These are phyloP conservation scores for Graphilbum sp. DNA, from an alignment of 2,329 filamentous ascomycete genomes.

Conservation along the genomic window DNA sequence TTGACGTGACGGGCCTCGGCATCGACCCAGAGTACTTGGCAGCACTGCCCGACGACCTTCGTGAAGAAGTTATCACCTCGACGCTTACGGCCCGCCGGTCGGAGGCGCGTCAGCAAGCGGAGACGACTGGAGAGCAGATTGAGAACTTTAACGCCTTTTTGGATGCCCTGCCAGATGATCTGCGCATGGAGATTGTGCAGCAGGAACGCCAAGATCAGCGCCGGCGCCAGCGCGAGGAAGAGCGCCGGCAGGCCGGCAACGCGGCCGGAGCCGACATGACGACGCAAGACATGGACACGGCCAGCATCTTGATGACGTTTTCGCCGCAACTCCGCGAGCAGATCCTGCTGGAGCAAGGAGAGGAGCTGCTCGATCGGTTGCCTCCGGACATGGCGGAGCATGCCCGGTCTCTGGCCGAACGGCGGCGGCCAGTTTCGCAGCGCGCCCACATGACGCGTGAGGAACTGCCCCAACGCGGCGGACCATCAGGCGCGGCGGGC, in stretches of 20 bases:
- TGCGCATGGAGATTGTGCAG: conserved; percentile 78
- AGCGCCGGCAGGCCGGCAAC: conserved; percentile 11
- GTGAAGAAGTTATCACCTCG: conserved; percentile 89
- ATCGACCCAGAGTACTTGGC: conserved; percentile 92
- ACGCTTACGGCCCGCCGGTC: conserved; percentile 72
- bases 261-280: conserved; percentile 31
- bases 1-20: conserved; percentile 86
- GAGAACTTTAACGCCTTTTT: conserved; percentile 90
- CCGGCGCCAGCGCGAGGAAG: conserved; percentile 70
- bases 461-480: conserved; percentile 5
- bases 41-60: conserved; percentile 90
- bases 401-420: conserved; percentile 51
- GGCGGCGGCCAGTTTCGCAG: conserved; percentile 14
- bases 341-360: conserved; percentile 81
- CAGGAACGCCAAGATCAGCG: conserved; percentile 82
- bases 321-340: conserved; percentile 71
- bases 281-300: conserved; percentile 66
- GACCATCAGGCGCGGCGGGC: background rate
- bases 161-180: conserved; percentile 77
- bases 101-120: conserved; percentile 52
- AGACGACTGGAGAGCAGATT: conserved; percentile 50
- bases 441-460: conserved; percentile 15
- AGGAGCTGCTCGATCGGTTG: conserved; percentile 68
- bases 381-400: conserved; percentile 77
- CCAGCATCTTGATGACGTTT: conserved; percentile 81